Conservation (phyloP, 257 asterid species). For the Petunia axillaris region DNA sequence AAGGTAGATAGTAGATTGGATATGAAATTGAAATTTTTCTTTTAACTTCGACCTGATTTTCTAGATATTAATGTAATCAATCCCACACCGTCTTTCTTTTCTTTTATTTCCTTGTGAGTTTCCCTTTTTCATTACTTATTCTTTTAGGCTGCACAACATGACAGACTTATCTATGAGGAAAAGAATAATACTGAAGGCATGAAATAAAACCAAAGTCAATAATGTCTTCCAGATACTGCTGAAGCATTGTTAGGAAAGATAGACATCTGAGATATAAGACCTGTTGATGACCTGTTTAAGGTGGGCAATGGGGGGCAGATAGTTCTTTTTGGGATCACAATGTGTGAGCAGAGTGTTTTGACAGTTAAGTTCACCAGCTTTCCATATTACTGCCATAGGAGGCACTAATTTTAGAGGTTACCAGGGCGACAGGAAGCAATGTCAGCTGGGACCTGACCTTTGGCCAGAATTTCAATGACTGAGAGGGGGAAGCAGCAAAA, state of each 20-base stretch:
- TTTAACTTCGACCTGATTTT: slow-evolving; percentile 3
- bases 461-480: neutral
- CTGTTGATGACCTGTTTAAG: neutral
- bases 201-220: neutral
- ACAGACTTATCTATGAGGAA: neutral
- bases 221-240: neutral
- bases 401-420: neutral
- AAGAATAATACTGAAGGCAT: neutral
- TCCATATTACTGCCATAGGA: slow-evolving; percentile 7
- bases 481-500: neutral
- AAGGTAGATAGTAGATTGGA: neutral
- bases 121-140: neutral
- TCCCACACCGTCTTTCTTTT: neutral
- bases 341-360: neutral
- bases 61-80: neutral
- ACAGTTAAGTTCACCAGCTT: neutral
- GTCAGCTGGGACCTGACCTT: neutral
- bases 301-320: neutral
- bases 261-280: neutral
- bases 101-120: slow-evolving; percentile 20
- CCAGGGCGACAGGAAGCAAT: neutral
- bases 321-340: neutral
- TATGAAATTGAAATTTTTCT: neutral
- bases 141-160: neutral
- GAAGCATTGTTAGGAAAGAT: neutral